A percentile compares a stretch with the other conserved stretches of the same genome.
Evolutionary conservation across 495 filamentous ascomycete genomes (phyloP).

Genomic region (Penicillium dipodomyicola): DNA sequence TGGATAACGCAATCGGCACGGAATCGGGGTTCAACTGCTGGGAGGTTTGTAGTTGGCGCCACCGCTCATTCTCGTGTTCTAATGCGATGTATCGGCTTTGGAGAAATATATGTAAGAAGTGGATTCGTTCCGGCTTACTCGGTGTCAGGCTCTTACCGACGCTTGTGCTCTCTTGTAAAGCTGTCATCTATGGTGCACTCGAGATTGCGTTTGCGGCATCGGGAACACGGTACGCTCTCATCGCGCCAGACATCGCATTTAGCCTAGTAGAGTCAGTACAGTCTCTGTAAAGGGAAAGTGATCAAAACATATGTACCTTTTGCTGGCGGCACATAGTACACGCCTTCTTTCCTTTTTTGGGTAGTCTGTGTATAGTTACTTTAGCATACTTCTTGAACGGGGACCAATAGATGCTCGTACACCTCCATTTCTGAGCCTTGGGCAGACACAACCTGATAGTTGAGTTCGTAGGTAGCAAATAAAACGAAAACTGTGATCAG

Average conservation of each 20-base stretch:
- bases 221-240: slow-evolving; percentile 34
- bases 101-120: background rate
- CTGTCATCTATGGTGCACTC: slow-evolving; percentile 42
- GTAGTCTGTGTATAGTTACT: slow-evolving; percentile 25
- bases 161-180: slow-evolving; percentile 47
- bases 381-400: slow-evolving; percentile 7
- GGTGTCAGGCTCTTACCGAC: slow-evolving; percentile 30
- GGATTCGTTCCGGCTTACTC: background rate
- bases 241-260: slow-evolving; percentile 44
- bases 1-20: slow-evolving; percentile 32
- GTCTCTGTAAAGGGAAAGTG: background rate
- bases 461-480: too few species aligned
- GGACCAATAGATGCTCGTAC: slow-evolving; percentile 9
- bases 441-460: background rate
- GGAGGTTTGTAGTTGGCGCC: slow-evolving; percentile 33
- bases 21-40: slow-evolving; percentile 22
- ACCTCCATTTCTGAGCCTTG: slow-evolving; percentile 9
- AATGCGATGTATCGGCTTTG: slow-evolving; percentile 38
- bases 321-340: slow-evolving; percentile 49
- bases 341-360: slow-evolving; percentile 43
- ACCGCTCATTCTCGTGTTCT: slow-evolving; percentile 39
- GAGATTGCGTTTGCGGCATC: slow-evolving; percentile 39
- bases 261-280: slow-evolving; percentile 23
- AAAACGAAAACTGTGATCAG: background rate
- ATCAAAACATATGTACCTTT: slow-evolving; percentile 28